These are phyloP conservation scores for Lasiosphaeris hirsuta DNA, from an alignment of 495 filamentous ascomycete genomes.

Conservation along the genomic window DNA sequence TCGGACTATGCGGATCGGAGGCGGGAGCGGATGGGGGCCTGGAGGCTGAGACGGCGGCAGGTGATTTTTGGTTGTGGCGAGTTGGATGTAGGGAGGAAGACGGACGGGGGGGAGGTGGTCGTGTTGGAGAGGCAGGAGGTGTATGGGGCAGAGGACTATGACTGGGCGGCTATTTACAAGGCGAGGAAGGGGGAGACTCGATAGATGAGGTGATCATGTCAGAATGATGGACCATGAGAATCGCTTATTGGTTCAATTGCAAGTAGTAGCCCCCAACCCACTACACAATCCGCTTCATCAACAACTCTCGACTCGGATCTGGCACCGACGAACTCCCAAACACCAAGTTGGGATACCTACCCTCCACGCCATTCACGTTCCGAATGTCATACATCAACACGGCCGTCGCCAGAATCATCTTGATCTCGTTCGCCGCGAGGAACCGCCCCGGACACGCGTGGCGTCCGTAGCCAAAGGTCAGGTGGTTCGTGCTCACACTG, in stretches of 20 bases:
- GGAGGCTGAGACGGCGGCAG: conserved; percentile 13
- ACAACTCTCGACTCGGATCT: conserved; percentile 26
- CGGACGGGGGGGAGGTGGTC: neutral
- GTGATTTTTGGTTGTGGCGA: conserved; percentile 9
- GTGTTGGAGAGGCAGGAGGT: conserved; percentile 22
- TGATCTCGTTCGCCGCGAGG: conserved; percentile 40
- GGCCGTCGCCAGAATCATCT: conserved; percentile 50
- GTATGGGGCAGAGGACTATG: conserved; percentile 18
- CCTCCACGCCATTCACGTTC: conserved; percentile 17
- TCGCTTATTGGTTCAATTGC: too few relatives aligned
- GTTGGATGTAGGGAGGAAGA: neutral
- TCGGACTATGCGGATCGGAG: conserved; percentile 15
- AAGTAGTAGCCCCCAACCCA: neutral
- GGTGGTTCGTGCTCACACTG: conserved; percentile 33
- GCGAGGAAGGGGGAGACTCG: too few relatives aligned
- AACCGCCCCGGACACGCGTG: conserved; percentile 44
- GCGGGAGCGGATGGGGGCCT: conserved; percentile 2
- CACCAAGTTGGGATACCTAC: conserved; percentile 14
- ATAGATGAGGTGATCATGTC: too few relatives aligned
- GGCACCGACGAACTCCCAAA: conserved; percentile 13
- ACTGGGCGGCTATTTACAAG: too few relatives aligned
- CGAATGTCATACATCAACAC: conserved; percentile 56
- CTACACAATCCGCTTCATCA: conserved; percentile 20
- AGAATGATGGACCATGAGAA: too few relatives aligned
- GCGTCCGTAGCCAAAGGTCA: conserved; percentile 38